phyloP scores from a whole-genome alignment of 2,329 filamentous ascomycete species.

The Botrytis aclada region DNA sequence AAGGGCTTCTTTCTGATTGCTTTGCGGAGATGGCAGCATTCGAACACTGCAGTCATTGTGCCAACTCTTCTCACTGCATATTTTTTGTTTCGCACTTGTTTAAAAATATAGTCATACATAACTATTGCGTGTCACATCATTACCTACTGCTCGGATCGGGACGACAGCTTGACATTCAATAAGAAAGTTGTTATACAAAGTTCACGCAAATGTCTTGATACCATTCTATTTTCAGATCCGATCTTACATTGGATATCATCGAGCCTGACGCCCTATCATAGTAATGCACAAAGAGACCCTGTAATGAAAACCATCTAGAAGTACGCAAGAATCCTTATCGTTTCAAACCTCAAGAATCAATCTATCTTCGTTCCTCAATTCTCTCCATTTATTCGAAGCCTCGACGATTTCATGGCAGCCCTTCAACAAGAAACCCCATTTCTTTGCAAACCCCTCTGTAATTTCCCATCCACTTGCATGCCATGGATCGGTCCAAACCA shows the following conservation, averaged over 20 bases:
- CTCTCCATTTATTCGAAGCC: conserved; percentile 41
- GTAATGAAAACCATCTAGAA: neutral
- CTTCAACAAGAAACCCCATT: conserved; percentile 39
- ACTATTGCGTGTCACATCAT: neutral
- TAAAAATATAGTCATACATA: neutral
- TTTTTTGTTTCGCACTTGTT: neutral
- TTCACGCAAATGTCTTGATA: neutral
- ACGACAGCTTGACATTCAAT: neutral
- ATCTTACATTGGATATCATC: neutral
- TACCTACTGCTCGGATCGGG: neutral
- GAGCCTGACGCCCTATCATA: neutral
- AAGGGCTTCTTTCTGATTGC: neutral
- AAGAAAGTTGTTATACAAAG: neutral
- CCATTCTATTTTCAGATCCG: neutral
- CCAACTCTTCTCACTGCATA: neutral
- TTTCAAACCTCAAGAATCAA: neutral
- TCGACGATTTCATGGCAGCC: conserved; percentile 32
- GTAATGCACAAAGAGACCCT: neutral
- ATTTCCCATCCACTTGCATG: conserved; percentile 43
- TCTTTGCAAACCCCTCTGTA: conserved; percentile 42
- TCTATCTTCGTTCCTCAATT: conserved; percentile 36
- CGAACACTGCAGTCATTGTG: neutral
- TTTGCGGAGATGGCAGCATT: neutral
- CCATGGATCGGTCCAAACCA: conserved; percentile 46
- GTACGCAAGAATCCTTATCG: neutral